A percentile compares a stretch with the other conserved stretches of the same genome.
These are phyloP conservation scores for Globisporangium recalcitrans DNA, from an alignment of 352 stramenopile species.

Conservation along the genomic window DNA sequence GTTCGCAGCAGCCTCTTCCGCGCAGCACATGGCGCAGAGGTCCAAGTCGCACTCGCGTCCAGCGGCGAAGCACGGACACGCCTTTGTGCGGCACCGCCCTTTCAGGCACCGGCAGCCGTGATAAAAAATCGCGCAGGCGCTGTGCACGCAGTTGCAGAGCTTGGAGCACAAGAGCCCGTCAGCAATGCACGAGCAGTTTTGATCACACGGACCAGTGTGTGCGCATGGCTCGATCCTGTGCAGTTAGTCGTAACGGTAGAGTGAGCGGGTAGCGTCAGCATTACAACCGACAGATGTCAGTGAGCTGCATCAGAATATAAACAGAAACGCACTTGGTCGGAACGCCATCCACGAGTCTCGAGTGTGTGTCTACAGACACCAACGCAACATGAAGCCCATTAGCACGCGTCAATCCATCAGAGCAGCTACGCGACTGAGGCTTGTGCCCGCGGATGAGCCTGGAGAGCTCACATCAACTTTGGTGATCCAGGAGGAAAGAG, in stretches of 20 bases:
- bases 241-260: neutral
- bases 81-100: slow-evolving; percentile 77
- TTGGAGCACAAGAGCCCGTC: slow-evolving; percentile 90
- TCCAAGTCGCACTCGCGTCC: slow-evolving; percentile 93
- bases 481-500: slow-evolving; percentile 27
- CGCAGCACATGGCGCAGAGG: slow-evolving; percentile 79
- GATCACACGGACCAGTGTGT: slow-evolving; percentile 81
- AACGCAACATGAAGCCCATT: neutral
- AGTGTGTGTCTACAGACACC: slow-evolving; percentile 27
- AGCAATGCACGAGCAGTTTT: slow-evolving; percentile 84
- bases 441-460: slow-evolving; percentile 21
- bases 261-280: slow-evolving; percentile 5
- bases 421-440: neutral
- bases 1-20: slow-evolving; percentile 34
- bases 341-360: slow-evolving; percentile 39
- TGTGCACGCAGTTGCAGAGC: slow-evolving; percentile 78
- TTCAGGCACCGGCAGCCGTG: slow-evolving; percentile 83
- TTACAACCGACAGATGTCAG: too few species aligned
- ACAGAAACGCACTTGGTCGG: slow-evolving; percentile 46
- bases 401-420: slow-evolving; percentile 1
- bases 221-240: slow-evolving; percentile 83
- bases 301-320: neutral
- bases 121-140: slow-evolving; percentile 85
- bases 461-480: slow-evolving; percentile 13
- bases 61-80: slow-evolving; percentile 88